Percentiles rank a stretch among this genome's conserved stretches.
phyloP scores from a whole-genome alignment of 768 basidiomycete species.

The Harrya chromipes region DNA sequence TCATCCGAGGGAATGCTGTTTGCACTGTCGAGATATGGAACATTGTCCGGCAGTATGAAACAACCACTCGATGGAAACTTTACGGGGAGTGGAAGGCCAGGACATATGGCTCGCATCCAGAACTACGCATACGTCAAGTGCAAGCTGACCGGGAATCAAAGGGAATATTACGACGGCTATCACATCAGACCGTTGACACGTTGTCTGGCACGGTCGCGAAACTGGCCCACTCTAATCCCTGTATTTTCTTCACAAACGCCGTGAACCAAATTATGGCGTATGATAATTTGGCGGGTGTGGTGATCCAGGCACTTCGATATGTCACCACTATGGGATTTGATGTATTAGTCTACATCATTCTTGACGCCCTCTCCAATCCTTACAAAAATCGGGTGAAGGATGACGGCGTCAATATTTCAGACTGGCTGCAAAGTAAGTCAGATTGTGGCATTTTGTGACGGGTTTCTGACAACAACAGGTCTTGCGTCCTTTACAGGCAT shows the following conservation, averaged over 20 bases:
- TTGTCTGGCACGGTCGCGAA: constrained; percentile 89
- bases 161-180: constrained; percentile 82
- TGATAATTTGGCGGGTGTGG: constrained; percentile 86
- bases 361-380: constrained; percentile 86
- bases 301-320: constrained; percentile 86
- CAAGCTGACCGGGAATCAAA: constrained; percentile 89
- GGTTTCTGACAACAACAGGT: constrained; percentile 45
- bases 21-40: constrained; percentile 93
- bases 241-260: constrained; percentile 83
- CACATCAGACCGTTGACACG: constrained; percentile 77
- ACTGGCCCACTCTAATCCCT: constrained; percentile 91
- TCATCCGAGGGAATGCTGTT: constrained; percentile 82
- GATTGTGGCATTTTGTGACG: neutral
- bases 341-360: constrained; percentile 80
- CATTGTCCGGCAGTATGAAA: constrained; percentile 76
- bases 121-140: constrained; percentile 73
- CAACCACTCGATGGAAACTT: constrained; percentile 78
- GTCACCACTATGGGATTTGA: constrained; percentile 94
- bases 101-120: constrained; percentile 71
- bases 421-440: constrained; percentile 88
- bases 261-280: constrained; percentile 96
- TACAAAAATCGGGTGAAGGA: constrained; percentile 80
- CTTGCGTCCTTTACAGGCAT: constrained; percentile 92
- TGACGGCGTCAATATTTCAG: constrained; percentile 86
- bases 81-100: constrained; percentile 94